phyloP scores from a whole-genome alignment of 2,329 filamentous ascomycete genomes.

The Alternaria gansuensis region DNA sequence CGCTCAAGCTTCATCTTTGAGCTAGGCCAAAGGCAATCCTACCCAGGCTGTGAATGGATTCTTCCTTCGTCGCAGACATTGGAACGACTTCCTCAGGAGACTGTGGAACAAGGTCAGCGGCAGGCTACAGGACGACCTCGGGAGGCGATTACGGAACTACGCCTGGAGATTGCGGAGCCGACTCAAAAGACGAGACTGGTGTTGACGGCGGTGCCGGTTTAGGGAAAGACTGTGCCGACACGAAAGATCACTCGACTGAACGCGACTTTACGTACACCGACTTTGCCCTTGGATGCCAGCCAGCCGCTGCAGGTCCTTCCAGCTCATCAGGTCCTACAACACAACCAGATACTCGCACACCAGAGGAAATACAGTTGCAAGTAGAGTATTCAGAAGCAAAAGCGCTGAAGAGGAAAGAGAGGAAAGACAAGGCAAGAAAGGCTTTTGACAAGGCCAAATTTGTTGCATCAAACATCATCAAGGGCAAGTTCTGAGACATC shows the following conservation, averaged over 20 bases:
- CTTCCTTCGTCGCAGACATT: neutral
- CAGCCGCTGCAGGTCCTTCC: neutral
- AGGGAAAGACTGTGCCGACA: neutral
- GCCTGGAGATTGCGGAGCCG: neutral
- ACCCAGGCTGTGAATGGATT: neutral
- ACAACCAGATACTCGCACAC: neutral
- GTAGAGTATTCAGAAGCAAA: neutral
- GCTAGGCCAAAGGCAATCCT: neutral
- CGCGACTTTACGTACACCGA: neutral
- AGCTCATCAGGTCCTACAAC: neutral
- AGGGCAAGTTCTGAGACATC: conserved; percentile 1
- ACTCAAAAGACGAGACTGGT: neutral
- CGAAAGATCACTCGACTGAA: neutral
- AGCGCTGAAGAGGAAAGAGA: neutral
- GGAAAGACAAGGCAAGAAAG: neutral
- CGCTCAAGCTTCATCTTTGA: conserved; percentile 5
- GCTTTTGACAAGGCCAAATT: neutral
- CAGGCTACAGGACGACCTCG: neutral
- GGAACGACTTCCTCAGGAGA: neutral
- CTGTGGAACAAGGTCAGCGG: neutral
- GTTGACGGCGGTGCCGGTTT: neutral
- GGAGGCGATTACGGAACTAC: neutral
- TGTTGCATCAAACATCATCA: neutral
- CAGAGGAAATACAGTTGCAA: neutral
- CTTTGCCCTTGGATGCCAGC: neutral